Evolutionary conservation across 352 stramenopile species (phyloP), one percentile per base, ranked within the genome.

Genomic region (Aphanomyces cochlioides): DNA sequence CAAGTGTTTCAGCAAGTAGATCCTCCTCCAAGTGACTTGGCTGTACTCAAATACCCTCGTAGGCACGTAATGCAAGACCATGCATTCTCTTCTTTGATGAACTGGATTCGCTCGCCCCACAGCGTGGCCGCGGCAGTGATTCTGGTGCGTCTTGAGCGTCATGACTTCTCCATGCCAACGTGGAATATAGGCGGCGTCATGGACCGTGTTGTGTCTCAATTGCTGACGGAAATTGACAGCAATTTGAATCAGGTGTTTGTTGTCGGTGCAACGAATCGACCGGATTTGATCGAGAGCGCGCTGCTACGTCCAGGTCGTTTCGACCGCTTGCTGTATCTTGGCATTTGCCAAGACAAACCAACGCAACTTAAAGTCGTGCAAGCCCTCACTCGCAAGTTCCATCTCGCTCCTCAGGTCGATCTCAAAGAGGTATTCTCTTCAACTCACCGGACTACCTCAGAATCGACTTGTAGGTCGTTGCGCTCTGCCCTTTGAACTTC

Each of bases 221-320:
- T 99, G 5, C 84, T 98, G 19, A 93, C 92, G 4, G 95, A 98
- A 76, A 90, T 99, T 56, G 96, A 99, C 40, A 84, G 84, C 61
- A 73, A 75, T 19, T 40, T 60, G 13, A 78, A 93, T 66, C 84
- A 93, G 72, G 85, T 99, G 37, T 98, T 98, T 83, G 93, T 98
- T 0, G 96, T 99, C 60, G 96, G 91, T 37, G 96, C 96, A 4
- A 99, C 96, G 5, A 99, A 99, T 77, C 92, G 96, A 7, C 96
- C 96, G 3, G 96, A 99, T 67, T 74, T 98, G 28, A 80, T 99
- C n/a, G 96, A 99, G 79, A 93, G 88, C 12, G 87, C 90, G 8
- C 75, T 99, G 66, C 75, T 99, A 38, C 91, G 96, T 21, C 96
- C 96, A 4, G 96, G 96, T 15, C 88, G 96, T 48, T 93, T 95